Evolutionary conservation across 192 early-diverging fungal species (phyloP).

Genomic region (Funneliformis mosseae): DNA sequence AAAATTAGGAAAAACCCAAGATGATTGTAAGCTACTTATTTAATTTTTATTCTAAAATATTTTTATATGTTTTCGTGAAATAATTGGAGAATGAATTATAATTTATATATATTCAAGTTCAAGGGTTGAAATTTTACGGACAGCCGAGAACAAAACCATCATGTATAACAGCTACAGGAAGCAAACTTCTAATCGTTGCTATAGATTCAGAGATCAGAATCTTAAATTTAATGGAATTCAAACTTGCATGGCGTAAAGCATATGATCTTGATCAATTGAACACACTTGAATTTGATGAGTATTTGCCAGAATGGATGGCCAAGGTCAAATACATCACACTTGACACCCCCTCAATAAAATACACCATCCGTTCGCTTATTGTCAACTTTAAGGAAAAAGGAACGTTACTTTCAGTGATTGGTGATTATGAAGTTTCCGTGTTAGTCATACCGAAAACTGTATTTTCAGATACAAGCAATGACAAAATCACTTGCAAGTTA

Average conservation of each 20-base stretch:
- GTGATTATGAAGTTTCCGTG: constrained; percentile 58
- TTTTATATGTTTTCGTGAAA: not conserved
- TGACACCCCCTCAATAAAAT: constrained; percentile 53
- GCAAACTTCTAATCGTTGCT: constrained; percentile 18
- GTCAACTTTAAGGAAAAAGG: constrained; percentile 55
- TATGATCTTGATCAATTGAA: not conserved
- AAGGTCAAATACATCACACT: constrained; percentile 14
- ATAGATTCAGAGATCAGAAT: constrained; percentile 22
- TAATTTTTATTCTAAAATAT: not conserved
- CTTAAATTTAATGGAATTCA: constrained; percentile 26
- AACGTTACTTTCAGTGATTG: constrained; percentile 62
- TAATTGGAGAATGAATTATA: not conserved
- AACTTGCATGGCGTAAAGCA: constrained; percentile 5
- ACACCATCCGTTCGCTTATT: constrained; percentile 58
- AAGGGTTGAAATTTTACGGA: not conserved
- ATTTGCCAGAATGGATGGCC: constrained; percentile 7
- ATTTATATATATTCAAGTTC: not conserved
- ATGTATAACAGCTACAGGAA: constrained; percentile 2
- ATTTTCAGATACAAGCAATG: constrained; percentile 40
- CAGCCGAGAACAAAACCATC: constrained; percentile 15
- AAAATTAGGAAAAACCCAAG: not conserved
- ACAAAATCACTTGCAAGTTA: constrained; percentile 34
- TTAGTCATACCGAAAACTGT: constrained; percentile 58
- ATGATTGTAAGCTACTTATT: not conserved
- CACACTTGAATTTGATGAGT: not conserved